Conservation (phyloP, 768 basidiomycete species). For the Agaricus blazei region DNA sequence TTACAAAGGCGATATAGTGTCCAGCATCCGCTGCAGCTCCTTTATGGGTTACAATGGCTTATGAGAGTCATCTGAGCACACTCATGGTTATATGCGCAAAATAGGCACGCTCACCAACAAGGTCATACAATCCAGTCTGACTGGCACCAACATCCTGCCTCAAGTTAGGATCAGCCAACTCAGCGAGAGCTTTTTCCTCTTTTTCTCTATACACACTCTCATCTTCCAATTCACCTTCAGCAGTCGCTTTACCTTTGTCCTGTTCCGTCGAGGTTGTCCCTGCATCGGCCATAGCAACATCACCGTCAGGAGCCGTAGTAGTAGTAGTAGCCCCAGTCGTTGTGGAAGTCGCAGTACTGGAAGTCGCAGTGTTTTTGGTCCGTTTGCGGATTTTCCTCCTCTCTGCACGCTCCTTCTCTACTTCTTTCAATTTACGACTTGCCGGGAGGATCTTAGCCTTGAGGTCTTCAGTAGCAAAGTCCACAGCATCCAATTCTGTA, state of each 20-base stretch:
- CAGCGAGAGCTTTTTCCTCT: slow-evolving; percentile 63
- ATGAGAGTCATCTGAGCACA: not conserved
- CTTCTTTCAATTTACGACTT: slow-evolving; percentile 65
- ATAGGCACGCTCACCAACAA: slow-evolving; percentile 63
- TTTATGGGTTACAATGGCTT: slow-evolving; percentile 95
- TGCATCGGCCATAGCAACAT: slow-evolving; percentile 14
- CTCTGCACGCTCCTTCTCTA: slow-evolving; percentile 82
- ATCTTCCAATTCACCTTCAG: slow-evolving; percentile 50
- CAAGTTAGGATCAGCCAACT: slow-evolving; percentile 56
- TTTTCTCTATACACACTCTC: slow-evolving; percentile 58
- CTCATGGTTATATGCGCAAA: not conserved
- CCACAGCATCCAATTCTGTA: slow-evolving; percentile 80
- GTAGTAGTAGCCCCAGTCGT: slow-evolving; percentile 17
- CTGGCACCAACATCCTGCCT: slow-evolving; percentile 71
- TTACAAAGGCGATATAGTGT: slow-evolving; percentile 92
- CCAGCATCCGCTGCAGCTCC: slow-evolving; percentile 92
- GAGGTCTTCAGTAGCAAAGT: slow-evolving; percentile 77
- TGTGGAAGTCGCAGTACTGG: slow-evolving; percentile 20
- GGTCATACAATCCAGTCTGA: slow-evolving; percentile 81
- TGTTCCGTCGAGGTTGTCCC: slow-evolving; percentile 17
- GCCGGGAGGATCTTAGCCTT: slow-evolving; percentile 66
- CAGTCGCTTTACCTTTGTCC: slow-evolving; percentile 23
- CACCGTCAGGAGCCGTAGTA: slow-evolving; percentile 3
- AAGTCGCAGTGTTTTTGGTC: slow-evolving; percentile 44
- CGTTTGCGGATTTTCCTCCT: slow-evolving; percentile 77